Evolutionary conservation across 2,329 filamentous ascomycete genomes (phyloP).

Genomic region (Sarocladiaceae sp.): DNA sequence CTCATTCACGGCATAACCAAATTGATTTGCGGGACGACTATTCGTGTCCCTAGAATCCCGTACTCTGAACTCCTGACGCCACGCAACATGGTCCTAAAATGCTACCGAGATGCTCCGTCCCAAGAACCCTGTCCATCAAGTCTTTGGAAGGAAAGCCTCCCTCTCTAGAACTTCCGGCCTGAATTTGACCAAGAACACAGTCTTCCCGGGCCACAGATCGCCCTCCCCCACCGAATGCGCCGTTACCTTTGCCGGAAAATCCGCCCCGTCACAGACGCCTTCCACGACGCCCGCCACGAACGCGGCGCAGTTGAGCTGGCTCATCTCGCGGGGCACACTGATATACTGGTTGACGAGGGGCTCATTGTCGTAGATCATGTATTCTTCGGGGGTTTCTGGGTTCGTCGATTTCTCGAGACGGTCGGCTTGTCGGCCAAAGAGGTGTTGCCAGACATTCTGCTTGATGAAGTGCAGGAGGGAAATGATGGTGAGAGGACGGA

Average conservation of each 20-base stretch:
- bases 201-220: slow-evolving; percentile 94
- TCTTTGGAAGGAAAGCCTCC: slow-evolving; percentile 71
- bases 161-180: slow-evolving; percentile 84
- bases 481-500: slow-evolving; percentile 80
- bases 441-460: slow-evolving; percentile 82
- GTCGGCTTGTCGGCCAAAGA: slow-evolving; percentile 87
- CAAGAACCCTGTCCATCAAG: slow-evolving; percentile 17
- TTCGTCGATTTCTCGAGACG: slow-evolving; percentile 83
- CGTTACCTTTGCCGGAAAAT: slow-evolving; percentile 81
- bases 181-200: slow-evolving; percentile 93
- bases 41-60: slow-evolving; percentile 1
- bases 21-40: no score
- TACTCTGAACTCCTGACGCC: slow-evolving; percentile 17
- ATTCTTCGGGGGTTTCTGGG: slow-evolving; percentile 81
- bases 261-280: slow-evolving; percentile 89
- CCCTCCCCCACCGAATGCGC: slow-evolving; percentile 71
- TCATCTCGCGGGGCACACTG: slow-evolving; percentile 90
- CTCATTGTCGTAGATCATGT: slow-evolving; percentile 99
- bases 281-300: slow-evolving; percentile 94
- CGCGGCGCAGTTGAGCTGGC: slow-evolving; percentile 90
- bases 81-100: not conserved
- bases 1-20: not conserved
- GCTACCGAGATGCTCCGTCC: not conserved
- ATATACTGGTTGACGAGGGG: slow-evolving; percentile 93
- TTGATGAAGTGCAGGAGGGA: slow-evolving; percentile 93